Evolutionary conservation across 1,284 basidiomycete genomes (phyloP), one percentile per base, ranked within the genome.

Genomic region (Fomitopsis palustris): DNA sequence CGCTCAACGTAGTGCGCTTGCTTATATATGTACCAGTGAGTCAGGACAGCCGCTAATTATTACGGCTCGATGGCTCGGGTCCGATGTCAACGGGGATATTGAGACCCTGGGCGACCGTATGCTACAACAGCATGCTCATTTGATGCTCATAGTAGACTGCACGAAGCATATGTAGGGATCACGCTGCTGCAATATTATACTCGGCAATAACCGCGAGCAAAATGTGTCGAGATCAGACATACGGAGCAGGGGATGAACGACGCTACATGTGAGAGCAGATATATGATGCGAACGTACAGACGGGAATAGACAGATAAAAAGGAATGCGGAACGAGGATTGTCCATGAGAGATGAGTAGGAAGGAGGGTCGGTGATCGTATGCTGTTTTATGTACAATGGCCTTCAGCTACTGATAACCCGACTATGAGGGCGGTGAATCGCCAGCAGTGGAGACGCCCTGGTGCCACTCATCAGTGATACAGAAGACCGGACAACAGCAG

Each of bases 361-460:
- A 54, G 17, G 61, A 38, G 35, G 31, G 53, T 27, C 33, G 7
- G 33, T 43, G 42, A 39, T 6, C 29, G 35, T n/a, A 19, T 14
- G 47, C 41, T 53, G 56, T 21, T 41, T 41, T 31, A 42, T 53
- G 23, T 54, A 43, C 29, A 61, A 29, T 51, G 38, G 53, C n/a
- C 21, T 9, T 47, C 23, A 17, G 39, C 31, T 12, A 33, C 16
- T 31, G 33, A 47, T n/a, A 12, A n/a, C 52, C 43, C 31, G 55
- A 59, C 53, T 56, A 21, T 65, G 27, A 54, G 25, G 56, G 54
- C 19, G 39, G 57, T 17, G 55, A n/a, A 25, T 67, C 66, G 25
- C 65, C 61, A 21, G 58, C 55, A 9, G 65, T 69, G 4, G 66
- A 67, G 16, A 70, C 69, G 29, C 69, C 69, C 69, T 70, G 51